Conservation (phyloP, 2,329 filamentous ascomycete genomes). For the Sclerotinia nivalis region DNA sequence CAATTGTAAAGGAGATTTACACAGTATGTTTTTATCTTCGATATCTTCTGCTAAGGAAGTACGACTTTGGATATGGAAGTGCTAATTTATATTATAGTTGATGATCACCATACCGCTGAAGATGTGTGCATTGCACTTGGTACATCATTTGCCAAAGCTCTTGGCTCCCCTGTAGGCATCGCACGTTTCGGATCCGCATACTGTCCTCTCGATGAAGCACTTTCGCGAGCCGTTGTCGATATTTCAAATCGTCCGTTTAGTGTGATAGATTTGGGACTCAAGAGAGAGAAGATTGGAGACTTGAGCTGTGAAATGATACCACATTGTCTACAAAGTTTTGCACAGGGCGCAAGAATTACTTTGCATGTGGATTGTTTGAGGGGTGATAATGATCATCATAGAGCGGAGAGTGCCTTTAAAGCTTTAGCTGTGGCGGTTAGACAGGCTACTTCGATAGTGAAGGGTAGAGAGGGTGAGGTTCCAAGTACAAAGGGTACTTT, state of each 20-base stretch:
- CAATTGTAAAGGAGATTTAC: constrained; percentile 81
- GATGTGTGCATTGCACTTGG: constrained; percentile 93
- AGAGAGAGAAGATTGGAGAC: constrained; percentile 90
- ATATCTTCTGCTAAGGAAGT: not conserved
- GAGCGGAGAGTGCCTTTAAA: constrained; percentile 96
- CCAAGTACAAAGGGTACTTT: constrained; percentile 95
- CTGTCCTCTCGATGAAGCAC: constrained; percentile 90
- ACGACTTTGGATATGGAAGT: constrained; percentile 7
- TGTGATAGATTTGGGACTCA: constrained; percentile 80
- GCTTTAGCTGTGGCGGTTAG: constrained; percentile 84
- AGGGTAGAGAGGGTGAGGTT: constrained; percentile 85
- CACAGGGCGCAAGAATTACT: constrained; percentile 86
- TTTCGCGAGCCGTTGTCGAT: constrained; percentile 91
- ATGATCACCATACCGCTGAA: constrained; percentile 98
- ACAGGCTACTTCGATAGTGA: constrained; percentile 71
- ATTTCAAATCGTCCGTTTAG: constrained; percentile 87
- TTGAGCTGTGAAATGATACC: constrained; percentile 96
- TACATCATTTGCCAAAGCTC: constrained; percentile 75
- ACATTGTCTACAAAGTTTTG: constrained; percentile 92
- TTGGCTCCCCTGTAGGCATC: constrained; percentile 76
- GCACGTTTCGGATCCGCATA: constrained; percentile 91
- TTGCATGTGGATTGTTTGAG: constrained; percentile 90
- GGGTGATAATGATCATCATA: constrained; percentile 92
- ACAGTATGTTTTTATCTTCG: constrained; percentile 61
- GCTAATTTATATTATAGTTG: constrained; percentile 58